Conservation (phyloP, 352 stramenopile genomes). For the Phytophthora capsici region DNA sequence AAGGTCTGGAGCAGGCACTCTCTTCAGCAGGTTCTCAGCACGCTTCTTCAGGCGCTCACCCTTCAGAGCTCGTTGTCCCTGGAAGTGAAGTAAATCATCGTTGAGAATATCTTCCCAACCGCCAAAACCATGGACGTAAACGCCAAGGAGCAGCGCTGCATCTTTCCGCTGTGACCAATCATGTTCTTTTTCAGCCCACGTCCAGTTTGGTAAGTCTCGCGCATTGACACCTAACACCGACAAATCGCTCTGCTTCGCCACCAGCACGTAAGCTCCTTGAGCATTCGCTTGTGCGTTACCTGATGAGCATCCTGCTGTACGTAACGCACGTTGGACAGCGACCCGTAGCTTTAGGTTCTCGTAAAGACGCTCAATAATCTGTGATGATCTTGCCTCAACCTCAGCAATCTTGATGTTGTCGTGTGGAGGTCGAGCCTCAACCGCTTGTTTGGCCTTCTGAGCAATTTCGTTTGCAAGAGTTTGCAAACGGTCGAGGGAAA, state of each 20-base stretch:
- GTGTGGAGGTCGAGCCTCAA: slow-evolving; percentile 60
- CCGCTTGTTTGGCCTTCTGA: slow-evolving; percentile 51
- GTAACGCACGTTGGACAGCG: slow-evolving; percentile 77
- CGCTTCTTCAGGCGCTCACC: slow-evolving; percentile 87
- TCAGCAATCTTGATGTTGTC: slow-evolving; percentile 81
- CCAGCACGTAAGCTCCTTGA: slow-evolving; percentile 75
- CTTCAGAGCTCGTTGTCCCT: slow-evolving; percentile 82
- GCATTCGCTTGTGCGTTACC: slow-evolving; percentile 45
- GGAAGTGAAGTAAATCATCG: slow-evolving; percentile 79
- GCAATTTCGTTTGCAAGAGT: slow-evolving; percentile 72
- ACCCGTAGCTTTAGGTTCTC: slow-evolving; percentile 89
- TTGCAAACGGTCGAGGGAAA: slow-evolving; percentile 58
- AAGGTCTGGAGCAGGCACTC: slow-evolving; percentile 64
- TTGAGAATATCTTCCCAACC: slow-evolving; percentile 89
- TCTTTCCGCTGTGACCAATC: slow-evolving; percentile 85
- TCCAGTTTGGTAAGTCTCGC: slow-evolving; percentile 73
- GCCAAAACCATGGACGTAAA: slow-evolving; percentile 88
- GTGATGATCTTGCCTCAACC: slow-evolving; percentile 74
- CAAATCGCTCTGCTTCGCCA: slow-evolving; percentile 76
- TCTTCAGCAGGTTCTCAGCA: slow-evolving; percentile 83
- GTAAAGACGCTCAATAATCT: slow-evolving; percentile 84
- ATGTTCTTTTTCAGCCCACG: slow-evolving; percentile 83
- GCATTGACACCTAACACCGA: slow-evolving; percentile 63
- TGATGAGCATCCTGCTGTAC: slow-evolving; percentile 47
- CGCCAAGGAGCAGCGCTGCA: slow-evolving; percentile 76